phyloP scores from a whole-genome alignment of 805 yeast species.

The Kodamaea neixiangensis region DNA sequence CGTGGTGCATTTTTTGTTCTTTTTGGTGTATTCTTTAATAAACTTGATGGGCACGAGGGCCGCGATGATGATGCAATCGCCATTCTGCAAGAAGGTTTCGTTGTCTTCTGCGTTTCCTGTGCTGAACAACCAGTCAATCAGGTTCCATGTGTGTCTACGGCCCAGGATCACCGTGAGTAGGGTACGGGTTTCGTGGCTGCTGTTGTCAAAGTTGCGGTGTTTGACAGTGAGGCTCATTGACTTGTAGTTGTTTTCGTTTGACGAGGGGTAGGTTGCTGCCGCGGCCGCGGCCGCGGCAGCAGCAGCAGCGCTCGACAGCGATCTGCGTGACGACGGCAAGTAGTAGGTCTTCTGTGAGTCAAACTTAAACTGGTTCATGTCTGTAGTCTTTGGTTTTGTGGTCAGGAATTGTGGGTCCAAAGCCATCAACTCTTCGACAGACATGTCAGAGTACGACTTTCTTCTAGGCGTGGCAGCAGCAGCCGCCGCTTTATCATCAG shows the following conservation, averaged over 20 bases:
- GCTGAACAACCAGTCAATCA: constrained; percentile 39
- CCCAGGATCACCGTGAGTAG: constrained; percentile 41
- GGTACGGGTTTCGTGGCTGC: constrained; percentile 26
- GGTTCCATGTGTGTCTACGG: constrained; percentile 46
- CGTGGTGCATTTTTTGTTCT: constrained; percentile 10
- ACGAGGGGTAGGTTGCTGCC: constrained; percentile 25
- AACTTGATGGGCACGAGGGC: constrained; percentile 32
- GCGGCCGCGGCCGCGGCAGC: constrained; percentile 8
- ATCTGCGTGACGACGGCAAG: constrained; percentile 11
- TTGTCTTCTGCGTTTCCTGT: constrained; percentile 11
- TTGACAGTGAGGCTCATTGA: constrained; percentile 44
- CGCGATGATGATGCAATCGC: constrained; percentile 41
- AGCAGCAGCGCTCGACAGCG: constrained; percentile 5
- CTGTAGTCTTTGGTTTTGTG: constrained; percentile 36
- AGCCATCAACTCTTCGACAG: constrained; percentile 54
- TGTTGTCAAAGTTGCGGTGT: constrained; percentile 35
- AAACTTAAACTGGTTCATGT: constrained; percentile 47
- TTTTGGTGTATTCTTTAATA: constrained; percentile 16
- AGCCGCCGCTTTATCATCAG: constrained; percentile 12
- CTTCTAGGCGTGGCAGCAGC: constrained; percentile 25
- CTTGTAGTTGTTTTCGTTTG: constrained; percentile 39
- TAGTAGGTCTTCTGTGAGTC: constrained; percentile 37
- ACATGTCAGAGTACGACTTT: constrained; percentile 52
- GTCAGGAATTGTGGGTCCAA: constrained; percentile 52
- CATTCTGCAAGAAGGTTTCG: constrained; percentile 31